A percentile compares a stretch with the other conserved stretches of the same genome.
Evolutionary conservation across 345 rosid genomes (phyloP).

Genomic region (Melaleuca quinquenervia): DNA sequence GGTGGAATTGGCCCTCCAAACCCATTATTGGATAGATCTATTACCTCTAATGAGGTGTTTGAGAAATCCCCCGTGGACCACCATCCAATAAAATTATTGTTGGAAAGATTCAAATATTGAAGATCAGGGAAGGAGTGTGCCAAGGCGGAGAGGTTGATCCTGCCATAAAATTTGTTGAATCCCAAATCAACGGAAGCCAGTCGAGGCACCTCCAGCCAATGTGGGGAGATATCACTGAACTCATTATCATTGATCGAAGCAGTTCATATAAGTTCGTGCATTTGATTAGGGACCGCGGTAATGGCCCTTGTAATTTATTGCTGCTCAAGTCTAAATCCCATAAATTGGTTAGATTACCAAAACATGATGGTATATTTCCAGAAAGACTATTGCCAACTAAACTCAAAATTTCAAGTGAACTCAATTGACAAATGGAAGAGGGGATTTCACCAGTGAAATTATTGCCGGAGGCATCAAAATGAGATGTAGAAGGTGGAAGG

Average conservation of each 20-base stretch:
- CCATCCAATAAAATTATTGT: neutral
- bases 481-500: neutral
- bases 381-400: neutral
- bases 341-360: neutral
- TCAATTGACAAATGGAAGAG: neutral
- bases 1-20: neutral
- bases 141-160: neutral
- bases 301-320: neutral
- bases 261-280: neutral
- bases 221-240: constrained; percentile 9
- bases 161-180: neutral
- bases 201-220: neutral
- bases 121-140: neutral
- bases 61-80: rapidly evolving
- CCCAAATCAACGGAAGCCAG: rapidly evolving
- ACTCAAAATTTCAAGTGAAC: rapidly evolving
- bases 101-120: neutral
- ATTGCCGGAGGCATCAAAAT: rapidly evolving
- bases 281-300: constrained; percentile 3
- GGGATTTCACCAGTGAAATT: constrained; percentile 1
- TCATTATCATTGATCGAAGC: neutral
- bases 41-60: rapidly evolving
- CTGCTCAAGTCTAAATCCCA: neutral
- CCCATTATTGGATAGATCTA: neutral
- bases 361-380: constrained; percentile 8